Evolutionary conservation across 768 basidiomycete genomes (phyloP), one percentile per base, ranked within the genome.

Genomic region (Lentinula aciculospora): DNA sequence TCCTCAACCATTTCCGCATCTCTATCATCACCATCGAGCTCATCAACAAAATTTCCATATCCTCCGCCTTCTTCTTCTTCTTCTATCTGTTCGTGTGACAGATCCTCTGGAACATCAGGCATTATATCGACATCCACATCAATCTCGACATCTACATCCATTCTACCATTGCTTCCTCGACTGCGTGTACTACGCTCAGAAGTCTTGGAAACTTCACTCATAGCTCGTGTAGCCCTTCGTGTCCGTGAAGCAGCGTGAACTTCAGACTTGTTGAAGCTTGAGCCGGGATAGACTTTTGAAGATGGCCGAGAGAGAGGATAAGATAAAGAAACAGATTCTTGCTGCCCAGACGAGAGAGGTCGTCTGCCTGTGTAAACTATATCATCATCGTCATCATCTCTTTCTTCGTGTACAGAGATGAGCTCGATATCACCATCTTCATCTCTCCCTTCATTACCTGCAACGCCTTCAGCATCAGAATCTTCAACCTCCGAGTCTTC

Each of bases 401-500:
- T 60, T 31, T 60, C 57, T 23, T 60, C 58, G 31, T 58, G 60
- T 12, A 50, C 31, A n/a, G 49, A 50, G 13, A 50, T 50, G 15
- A 50, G 32, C 29, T 50, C 49, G n/a, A 50, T 50, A 36, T 50
- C 49, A 12, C 29, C 49, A 48, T 58, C 62, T 64, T 34, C 36
- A 46, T 53, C 63, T 58, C 40, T 59, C 56, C 60, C 65, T 53
- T 44, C 63, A 57, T 47, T 58, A 56, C 47, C 67, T 68, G 15
- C 50, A 64, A 61, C 51, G 50, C 29, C 27, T 62, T 65, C 42
- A 62, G 62, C 58, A 65, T 51, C 48, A 59, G 62, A 31, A 60
- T 61, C 67, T 34, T 40, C 56, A 27, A 65, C 68, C 15, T 73
- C 74, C 13, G 73, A 72, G 4, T 75, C 76, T 17, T 77, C 78